These are phyloP conservation scores for Blastomyces silverae DNA, from an alignment of 2,329 filamentous ascomycete genomes.

Conservation along the genomic window DNA sequence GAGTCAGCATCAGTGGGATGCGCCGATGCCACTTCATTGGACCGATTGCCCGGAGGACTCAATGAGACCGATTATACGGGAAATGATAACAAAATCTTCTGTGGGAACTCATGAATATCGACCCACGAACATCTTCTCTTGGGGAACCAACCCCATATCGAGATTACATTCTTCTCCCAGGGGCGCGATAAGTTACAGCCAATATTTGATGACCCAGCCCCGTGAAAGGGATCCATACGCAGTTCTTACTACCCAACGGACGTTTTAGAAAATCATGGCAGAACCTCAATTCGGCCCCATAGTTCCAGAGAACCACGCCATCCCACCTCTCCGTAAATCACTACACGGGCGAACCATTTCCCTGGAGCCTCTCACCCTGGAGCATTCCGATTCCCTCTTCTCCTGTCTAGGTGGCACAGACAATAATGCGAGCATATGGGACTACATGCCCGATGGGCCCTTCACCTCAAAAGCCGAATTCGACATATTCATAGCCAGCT, in stretches of 20 bases:
- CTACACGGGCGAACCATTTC: constrained; percentile 22
- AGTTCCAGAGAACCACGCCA: constrained; percentile 2
- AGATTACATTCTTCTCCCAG: neutral
- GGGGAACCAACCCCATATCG: neutral
- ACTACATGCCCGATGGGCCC: constrained; percentile 39
- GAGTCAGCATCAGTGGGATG: neutral
- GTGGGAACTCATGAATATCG: neutral
- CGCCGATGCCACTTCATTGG: neutral
- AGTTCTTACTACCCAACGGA: neutral
- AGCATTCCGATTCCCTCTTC: constrained; percentile 32
- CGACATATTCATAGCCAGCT: constrained; percentile 23
- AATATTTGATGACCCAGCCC: neutral
- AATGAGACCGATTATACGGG: too few species aligned
- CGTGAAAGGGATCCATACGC: neutral
- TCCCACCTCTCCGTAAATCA: neutral
- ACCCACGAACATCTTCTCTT: neutral
- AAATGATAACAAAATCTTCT: too few species aligned
- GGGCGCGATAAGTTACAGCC: neutral
- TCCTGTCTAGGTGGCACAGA: constrained; percentile 26
- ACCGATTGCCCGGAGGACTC: neutral
- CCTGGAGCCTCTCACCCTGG: constrained; percentile 26
- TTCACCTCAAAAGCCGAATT: constrained; percentile 29
- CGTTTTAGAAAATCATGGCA: neutral
- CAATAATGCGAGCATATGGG: constrained; percentile 34
- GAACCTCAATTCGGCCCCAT: constrained; percentile 2